These are phyloP conservation scores for Populus deltoides DNA, from an alignment of 345 rosid species.

Conservation along the genomic window DNA sequence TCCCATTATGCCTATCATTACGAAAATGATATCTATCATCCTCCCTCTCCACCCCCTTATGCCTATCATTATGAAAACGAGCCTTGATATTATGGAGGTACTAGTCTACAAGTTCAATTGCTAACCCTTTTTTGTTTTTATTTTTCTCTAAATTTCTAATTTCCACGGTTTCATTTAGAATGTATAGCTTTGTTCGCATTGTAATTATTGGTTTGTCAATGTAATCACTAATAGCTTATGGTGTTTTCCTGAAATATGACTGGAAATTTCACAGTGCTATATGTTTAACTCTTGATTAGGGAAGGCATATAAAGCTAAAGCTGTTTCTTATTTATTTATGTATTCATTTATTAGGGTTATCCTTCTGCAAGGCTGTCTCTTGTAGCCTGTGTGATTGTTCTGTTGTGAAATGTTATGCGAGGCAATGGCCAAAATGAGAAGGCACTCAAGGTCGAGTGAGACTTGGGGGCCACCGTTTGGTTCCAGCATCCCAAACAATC, in stretches of 20 bases:
- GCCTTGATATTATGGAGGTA: neutral
- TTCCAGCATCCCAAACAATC: neutral
- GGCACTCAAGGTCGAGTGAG: neutral
- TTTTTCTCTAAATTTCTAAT: neutral
- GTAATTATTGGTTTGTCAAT: neutral
- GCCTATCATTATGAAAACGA: constrained; percentile 42
- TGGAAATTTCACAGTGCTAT: neutral
- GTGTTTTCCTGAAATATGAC: neutral
- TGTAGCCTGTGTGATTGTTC: neutral
- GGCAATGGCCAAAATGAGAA: neutral
- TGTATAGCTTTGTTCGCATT: neutral
- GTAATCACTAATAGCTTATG: neutral
- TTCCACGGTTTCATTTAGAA: neutral
- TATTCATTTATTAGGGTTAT: neutral
- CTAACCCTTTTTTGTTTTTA: constrained; percentile 18
- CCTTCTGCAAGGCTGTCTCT: neutral
- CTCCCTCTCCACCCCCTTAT: constrained; percentile 25
- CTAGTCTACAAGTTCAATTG: constrained; percentile 7
- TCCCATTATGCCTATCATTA: constrained; percentile 39
- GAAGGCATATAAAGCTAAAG: too few relatives aligned
- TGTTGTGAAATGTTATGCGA: neutral
- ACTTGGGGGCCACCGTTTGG: neutral
- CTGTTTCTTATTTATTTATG: too few relatives aligned
- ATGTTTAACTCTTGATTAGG: neutral
- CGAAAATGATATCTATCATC: constrained; percentile 34